Percentiles rank a stretch among this genome's conserved stretches.
These are phyloP conservation scores for Aspergillus tubingensis DNA, from an alignment of 2,329 filamentous ascomycete species.

Conservation along the genomic window DNA sequence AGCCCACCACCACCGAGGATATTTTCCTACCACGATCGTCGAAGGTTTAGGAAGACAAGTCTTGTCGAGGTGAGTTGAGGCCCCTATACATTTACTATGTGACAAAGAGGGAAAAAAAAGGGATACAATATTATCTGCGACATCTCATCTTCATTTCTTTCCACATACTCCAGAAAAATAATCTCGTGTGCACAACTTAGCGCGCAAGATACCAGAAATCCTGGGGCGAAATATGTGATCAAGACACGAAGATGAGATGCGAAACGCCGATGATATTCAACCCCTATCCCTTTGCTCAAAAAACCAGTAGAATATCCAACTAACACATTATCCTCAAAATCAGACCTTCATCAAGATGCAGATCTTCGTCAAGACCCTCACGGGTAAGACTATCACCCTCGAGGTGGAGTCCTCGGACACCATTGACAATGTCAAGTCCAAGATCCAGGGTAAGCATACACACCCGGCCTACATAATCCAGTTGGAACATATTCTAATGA, in stretches of 20 bases:
- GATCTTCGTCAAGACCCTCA: constrained; percentile 69
- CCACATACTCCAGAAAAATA: no score
- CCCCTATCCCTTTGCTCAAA: background rate
- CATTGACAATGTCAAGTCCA: constrained; percentile 99
- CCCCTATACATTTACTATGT: constrained; percentile 6
- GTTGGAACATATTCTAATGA: background rate
- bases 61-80: constrained; percentile 57
- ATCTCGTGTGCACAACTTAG: no score
- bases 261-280: background rate
- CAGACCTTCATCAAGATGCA: constrained; percentile 53
- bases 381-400: constrained; percentile 99
- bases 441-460: constrained; percentile 66
- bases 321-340: constrained; percentile 13
- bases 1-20: constrained; percentile 26
- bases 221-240: no score
- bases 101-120: background rate
- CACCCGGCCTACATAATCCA: background rate
- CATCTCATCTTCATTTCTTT: no score
- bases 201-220: no score
- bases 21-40: constrained; percentile 30
- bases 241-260: background rate
- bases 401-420: constrained; percentile 99
- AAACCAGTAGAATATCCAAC: background rate
- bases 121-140: background rate
- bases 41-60: constrained; percentile 63